Base-by-base conservation (phyloP, 805 yeast species). In the Osmozyma mogii region DNA sequence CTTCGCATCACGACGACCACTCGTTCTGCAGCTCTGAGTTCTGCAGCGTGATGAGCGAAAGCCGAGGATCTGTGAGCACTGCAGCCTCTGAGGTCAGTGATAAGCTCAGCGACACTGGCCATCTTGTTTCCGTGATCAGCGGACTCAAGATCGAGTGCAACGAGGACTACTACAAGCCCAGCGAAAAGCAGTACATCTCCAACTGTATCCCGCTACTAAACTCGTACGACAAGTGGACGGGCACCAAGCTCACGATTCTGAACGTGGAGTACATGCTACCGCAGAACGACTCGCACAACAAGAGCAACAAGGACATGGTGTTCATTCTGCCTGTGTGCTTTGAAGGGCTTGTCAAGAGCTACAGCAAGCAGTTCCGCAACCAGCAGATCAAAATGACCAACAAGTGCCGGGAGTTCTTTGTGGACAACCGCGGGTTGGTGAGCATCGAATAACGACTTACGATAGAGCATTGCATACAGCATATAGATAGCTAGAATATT, bases 151-250 rank as follows among this genome's bases (percentile, higher is more conserved):
- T 42, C 18, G 24, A 27, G 25, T 35, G 44, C 25, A 26, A 29
- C 22, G 47, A 43, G 20, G 29, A 41, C 33, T 19, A 17, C 27
- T 39, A 41, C 39, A 36, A 51, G 15, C 34, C 44, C 9, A 27
- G 45, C 19, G 69, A 62, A 30, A 55, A 57, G 38, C 54, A 49
- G 31, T 60, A 53, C 39, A 58, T 63, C 13, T 48, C 53, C 21
- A 53, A 52, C 32, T 61, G 68, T 37, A 40, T 61, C 9, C 66
- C 65, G 1, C 46, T 43, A 24, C 47, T 62, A 30, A 58, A 59
- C 37, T 54, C 65, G 8, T 61, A 30, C 36, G 68, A 61, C 36
- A 53, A 45, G 33, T 63, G 69, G 69, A 28, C 15, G 8, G 48
- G 48, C 6, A 18, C 26, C 17, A 22, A 21, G 13, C 20, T 43